These are phyloP conservation scores for Stachybotrys echinatus DNA, from an alignment of 2,329 filamentous ascomycete species.

Conservation along the genomic window DNA sequence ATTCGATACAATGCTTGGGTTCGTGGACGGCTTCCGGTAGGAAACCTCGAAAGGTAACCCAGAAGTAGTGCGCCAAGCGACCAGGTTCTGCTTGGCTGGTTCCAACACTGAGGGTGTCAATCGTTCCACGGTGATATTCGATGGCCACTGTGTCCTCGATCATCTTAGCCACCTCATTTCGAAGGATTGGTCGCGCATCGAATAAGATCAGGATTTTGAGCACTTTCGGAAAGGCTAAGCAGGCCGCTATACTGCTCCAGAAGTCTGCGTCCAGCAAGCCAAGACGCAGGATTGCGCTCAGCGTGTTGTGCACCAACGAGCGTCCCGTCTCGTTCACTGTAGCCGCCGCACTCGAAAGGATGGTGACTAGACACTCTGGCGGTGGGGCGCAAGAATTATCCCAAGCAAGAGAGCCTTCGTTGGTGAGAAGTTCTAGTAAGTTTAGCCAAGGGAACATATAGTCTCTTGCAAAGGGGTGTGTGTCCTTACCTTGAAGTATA, in stretches of 20 bases:
- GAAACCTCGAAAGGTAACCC: constrained; percentile 25
- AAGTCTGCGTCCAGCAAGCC: constrained; percentile 19
- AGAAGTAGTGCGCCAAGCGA: constrained; percentile 17
- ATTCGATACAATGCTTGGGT: constrained; percentile 35
- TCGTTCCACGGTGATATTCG: constrained; percentile 2
- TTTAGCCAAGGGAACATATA: background rate
- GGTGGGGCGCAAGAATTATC: background rate
- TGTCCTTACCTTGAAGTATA: constrained; percentile 18
- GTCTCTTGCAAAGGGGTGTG: background rate
- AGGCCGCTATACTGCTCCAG: constrained; percentile 18
- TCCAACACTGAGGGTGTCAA: background rate
- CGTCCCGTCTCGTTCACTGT: constrained; percentile 16
- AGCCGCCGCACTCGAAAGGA: constrained; percentile 18
- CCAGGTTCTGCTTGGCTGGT: background rate
- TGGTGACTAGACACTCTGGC: constrained; percentile 16
- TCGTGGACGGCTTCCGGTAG: constrained; percentile 23
- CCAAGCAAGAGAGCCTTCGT: background rate
- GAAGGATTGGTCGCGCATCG: constrained; percentile 19
- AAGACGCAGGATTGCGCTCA: constrained; percentile 21
- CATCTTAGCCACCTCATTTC: constrained; percentile 23
- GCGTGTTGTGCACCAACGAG: constrained; percentile 17
- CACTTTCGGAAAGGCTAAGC: constrained; percentile 13
- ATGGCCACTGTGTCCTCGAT: constrained; percentile 20
- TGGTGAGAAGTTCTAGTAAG: background rate
- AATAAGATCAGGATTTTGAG: constrained; percentile 19